Evolutionary conservation across 192 early-diverging fungal genomes (phyloP).

Genomic region (Mortierella alpina): DNA sequence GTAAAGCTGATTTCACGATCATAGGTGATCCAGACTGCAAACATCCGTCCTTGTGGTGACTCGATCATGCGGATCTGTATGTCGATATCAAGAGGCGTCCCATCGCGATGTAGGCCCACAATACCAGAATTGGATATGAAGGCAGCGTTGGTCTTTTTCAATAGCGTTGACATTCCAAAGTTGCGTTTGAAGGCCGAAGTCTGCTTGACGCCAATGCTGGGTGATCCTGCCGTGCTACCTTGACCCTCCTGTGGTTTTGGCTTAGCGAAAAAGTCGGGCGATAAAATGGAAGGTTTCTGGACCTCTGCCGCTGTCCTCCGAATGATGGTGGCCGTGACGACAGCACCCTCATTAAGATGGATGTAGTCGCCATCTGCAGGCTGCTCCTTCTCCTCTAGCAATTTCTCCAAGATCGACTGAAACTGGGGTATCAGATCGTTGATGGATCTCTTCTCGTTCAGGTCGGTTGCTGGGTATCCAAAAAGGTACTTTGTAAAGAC

Average conservation of each 20-base stretch:
- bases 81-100: constrained; percentile 67
- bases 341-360: constrained; percentile 49
- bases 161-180: constrained; percentile 46
- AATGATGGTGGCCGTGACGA: constrained; percentile 53
- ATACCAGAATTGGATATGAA: constrained; percentile 57
- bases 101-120: constrained; percentile 70
- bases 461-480: constrained; percentile 59
- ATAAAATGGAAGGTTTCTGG: constrained; percentile 44
- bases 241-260: constrained; percentile 28
- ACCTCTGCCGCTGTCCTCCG: constrained; percentile 49
- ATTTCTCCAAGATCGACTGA: constrained; percentile 54
- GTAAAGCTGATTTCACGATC: constrained; percentile 61
- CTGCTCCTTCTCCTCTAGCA: constrained; percentile 46
- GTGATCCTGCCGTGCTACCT: background rate
- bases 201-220: constrained; percentile 19
- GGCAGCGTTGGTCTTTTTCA: constrained; percentile 30
- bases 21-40: constrained; percentile 73
- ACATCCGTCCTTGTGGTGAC: constrained; percentile 57
- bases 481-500: constrained; percentile 74
- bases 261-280: constrained; percentile 44
- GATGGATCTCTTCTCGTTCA: constrained; percentile 64
- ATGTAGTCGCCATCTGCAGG: constrained; percentile 30
- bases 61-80: constrained; percentile 70
- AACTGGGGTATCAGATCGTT: constrained; percentile 70
- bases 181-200: constrained; percentile 29